Evolutionary conservation across 2,329 filamentous ascomycete species (phyloP).

Genomic region (Sporothrix luriei): DNA sequence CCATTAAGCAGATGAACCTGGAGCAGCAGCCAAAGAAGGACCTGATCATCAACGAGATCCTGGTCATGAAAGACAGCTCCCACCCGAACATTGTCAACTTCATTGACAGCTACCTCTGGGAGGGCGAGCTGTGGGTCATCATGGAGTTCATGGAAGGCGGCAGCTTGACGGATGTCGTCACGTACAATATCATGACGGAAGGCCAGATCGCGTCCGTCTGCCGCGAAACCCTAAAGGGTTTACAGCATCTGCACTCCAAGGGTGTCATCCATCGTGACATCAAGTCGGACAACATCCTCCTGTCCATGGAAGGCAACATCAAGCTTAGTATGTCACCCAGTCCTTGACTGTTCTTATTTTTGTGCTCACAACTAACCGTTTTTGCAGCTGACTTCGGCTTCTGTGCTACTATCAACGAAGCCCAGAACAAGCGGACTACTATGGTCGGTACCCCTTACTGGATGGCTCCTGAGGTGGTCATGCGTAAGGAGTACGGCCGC

Average conservation of each 20-base stretch:
- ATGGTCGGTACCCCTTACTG: conserved; percentile 99
- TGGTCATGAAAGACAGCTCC: conserved; percentile 98
- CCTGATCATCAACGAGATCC: conserved; percentile 96
- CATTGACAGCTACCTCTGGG: conserved; percentile 91
- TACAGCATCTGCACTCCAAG: conserved; percentile 96
- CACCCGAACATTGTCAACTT: conserved; percentile 99
- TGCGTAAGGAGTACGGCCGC: conserved; percentile 93
- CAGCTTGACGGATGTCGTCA: conserved; percentile 95
- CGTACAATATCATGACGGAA: conserved; percentile 99
- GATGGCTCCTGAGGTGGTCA: conserved; percentile 99
- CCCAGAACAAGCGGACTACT: conserved; percentile 94
- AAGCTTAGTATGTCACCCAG: conserved; percentile 76
- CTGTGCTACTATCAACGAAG: conserved; percentile 96
- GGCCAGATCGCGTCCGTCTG: conserved; percentile 96
- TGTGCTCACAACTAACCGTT: neutral
- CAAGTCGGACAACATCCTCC: conserved; percentile 96
- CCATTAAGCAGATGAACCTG: conserved; percentile 99
- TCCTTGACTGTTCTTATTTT: neutral
- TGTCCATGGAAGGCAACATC: conserved; percentile 93
- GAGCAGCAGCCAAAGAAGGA: conserved; percentile 99
- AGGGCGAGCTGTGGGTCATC: conserved; percentile 93
- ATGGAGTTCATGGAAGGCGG: conserved; percentile 99
- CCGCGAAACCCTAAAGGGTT: conserved; percentile 84
- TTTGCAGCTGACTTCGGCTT: conserved; percentile 89
- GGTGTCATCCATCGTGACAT: conserved; percentile 98